Conservation (phyloP, 192 early-diverging fungal species). For the Mortierella claussenii region DNA sequence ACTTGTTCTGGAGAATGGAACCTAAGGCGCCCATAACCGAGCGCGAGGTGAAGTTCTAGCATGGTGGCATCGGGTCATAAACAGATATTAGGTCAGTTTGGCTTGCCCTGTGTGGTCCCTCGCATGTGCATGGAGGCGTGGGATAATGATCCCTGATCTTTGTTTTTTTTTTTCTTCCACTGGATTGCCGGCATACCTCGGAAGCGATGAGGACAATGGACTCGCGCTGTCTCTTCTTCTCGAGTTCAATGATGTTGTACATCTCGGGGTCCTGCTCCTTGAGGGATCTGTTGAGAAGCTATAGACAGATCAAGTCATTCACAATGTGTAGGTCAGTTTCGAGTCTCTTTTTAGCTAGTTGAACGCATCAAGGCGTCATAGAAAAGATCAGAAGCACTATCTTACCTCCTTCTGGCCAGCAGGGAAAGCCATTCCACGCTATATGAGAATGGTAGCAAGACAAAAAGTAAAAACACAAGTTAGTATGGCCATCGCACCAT, state of each 20-base stretch:
- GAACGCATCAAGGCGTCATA: too few relatives aligned
- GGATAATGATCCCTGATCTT: neutral
- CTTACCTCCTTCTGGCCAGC: slow-evolving; percentile 64
- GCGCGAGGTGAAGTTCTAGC: slow-evolving; percentile 96
- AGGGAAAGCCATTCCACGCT: slow-evolving; percentile 64
- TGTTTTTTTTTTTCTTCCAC: neutral
- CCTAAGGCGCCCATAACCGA: slow-evolving; percentile 97
- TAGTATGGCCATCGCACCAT: neutral
- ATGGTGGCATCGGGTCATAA: too few relatives aligned
- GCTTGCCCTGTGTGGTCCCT: too few relatives aligned
- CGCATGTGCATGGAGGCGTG: too few relatives aligned
- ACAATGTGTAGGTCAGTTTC: too few relatives aligned
- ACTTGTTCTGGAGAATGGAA: slow-evolving; percentile 99
- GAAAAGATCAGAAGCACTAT: too few relatives aligned
- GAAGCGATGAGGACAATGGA: slow-evolving; percentile 95
- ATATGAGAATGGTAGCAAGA: slow-evolving; percentile 1
- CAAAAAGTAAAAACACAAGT: neutral
- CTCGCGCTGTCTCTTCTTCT: slow-evolving; percentile 95
- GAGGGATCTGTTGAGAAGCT: slow-evolving; percentile 83
- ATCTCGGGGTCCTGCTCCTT: slow-evolving; percentile 88
- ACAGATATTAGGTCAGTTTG: too few relatives aligned
- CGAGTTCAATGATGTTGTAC: slow-evolving; percentile 92
- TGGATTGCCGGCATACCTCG: slow-evolving; percentile 74
- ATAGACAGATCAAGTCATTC: too few relatives aligned
- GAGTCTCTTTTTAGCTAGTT: too few relatives aligned